A percentile compares a stretch with the other conserved stretches of the same genome.
Evolutionary conservation across 2,329 filamentous ascomycete species (phyloP).

Genomic region (Colletotrichum aenigma): DNA sequence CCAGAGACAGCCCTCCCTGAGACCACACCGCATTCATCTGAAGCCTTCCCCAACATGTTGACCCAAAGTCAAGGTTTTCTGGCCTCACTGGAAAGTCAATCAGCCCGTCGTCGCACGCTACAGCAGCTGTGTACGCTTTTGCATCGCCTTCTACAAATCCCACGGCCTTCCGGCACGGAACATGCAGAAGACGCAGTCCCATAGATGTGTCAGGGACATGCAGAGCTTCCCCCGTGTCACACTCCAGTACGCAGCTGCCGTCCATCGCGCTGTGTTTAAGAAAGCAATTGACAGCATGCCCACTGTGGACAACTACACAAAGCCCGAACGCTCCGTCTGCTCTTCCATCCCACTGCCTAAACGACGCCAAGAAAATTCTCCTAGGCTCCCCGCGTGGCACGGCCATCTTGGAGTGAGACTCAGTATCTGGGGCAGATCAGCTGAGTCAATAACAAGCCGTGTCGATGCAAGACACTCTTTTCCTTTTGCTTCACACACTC

Average conservation of each 20-base stretch:
- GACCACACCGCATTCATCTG: constrained; percentile 12
- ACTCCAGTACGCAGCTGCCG: background rate
- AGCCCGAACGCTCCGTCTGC: background rate
- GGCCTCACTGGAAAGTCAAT: background rate
- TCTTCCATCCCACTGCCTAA: background rate
- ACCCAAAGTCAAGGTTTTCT: background rate
- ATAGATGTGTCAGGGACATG: background rate
- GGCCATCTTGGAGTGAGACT: constrained; percentile 9
- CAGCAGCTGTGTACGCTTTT: background rate
- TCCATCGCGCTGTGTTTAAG: background rate
- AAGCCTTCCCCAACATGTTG: background rate
- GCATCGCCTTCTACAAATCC: background rate
- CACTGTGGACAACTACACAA: background rate
- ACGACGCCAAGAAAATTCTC: background rate
- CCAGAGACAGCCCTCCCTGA: background rate
- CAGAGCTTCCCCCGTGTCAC: background rate
- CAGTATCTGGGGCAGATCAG: background rate
- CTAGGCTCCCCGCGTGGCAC: constrained; percentile 42
- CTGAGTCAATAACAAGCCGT: background rate
- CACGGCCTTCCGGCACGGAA: background rate
- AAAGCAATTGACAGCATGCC: background rate
- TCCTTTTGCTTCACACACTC: background rate
- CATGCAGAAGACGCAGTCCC: background rate
- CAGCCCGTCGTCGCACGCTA: background rate
- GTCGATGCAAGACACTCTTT: background rate